A percentile compares a stretch with the other conserved stretches of the same genome.
Conservation (phyloP, 2,329 filamentous ascomycete species). For the Colletotrichum lini region DNA sequence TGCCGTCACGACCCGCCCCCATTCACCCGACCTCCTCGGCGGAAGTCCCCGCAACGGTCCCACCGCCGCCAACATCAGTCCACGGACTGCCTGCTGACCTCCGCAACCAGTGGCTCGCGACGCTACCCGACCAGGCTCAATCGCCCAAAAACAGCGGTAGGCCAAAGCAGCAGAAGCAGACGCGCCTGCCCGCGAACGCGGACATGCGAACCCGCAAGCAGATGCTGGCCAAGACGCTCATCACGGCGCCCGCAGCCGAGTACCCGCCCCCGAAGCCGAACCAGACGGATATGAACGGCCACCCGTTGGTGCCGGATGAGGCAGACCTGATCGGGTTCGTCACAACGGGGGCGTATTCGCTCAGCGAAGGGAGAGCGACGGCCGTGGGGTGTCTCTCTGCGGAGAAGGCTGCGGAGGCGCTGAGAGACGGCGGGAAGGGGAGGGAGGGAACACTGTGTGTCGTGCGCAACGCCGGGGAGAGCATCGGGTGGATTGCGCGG, state of each 20-base stretch:
- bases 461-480: conserved; percentile 85
- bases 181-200: conserved; percentile 44
- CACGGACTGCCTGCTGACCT: conserved; percentile 63
- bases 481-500: conserved; percentile 80
- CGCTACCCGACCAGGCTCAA: conserved; percentile 53
- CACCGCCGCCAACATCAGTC: conserved; percentile 44
- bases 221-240: conserved; percentile 63
- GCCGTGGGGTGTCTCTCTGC: conserved; percentile 81
- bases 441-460: conserved; percentile 77
- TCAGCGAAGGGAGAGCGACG: conserved; percentile 81
- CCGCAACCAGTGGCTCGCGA: conserved; percentile 79
- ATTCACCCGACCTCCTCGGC: conserved; percentile 51
- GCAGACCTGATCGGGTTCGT: conserved; percentile 90
- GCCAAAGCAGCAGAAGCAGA: conserved; percentile 45
- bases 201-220: conserved; percentile 58
- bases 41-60: conserved; percentile 64
- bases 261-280: conserved; percentile 55
- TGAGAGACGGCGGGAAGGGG: conserved; percentile 44
- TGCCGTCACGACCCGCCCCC: conserved; percentile 66
- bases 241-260: conserved; percentile 53
- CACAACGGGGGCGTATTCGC: conserved; percentile 86
- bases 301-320: conserved; percentile 79
- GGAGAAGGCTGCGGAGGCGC: conserved; percentile 66
- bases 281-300: conserved; percentile 60
- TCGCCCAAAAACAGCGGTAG: conserved; percentile 41